phyloP scores from a whole-genome alignment of 108 stramenopile genomes.

The Schizochytrium sp. region DNA sequence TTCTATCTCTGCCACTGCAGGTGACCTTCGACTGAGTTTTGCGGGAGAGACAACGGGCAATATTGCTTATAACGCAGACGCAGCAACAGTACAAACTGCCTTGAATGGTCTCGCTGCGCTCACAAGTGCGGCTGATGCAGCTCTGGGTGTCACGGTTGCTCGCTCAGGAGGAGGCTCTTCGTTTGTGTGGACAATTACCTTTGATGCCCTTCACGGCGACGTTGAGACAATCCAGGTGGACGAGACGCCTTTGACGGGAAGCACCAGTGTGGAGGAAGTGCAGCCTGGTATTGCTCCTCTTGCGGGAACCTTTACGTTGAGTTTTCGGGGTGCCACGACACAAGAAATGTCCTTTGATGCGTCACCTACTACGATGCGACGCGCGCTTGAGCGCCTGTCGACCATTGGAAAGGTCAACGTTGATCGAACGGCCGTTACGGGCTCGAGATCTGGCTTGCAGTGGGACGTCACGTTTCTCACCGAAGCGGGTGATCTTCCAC shows the following conservation, averaged over 20 bases:
- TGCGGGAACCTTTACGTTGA: conserved; percentile 55
- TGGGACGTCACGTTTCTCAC: conserved; percentile 65
- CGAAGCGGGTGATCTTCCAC: conserved; percentile 62
- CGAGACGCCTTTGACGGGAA: neutral
- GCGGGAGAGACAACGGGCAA: conserved; percentile 24
- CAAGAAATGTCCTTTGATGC: conserved; percentile 44
- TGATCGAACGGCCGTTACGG: conserved; percentile 11
- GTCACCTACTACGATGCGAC: conserved; percentile 35
- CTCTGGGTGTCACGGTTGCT: neutral
- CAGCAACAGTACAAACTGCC: conserved; percentile 19
- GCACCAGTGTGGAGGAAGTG: neutral
- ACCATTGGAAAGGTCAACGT: conserved; percentile 60
- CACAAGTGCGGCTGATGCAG: neutral
- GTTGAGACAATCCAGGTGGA: conserved; percentile 25
- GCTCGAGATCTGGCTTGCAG: neutral
- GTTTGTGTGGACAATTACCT: conserved; percentile 13
- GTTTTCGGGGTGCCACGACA: conserved; percentile 51
- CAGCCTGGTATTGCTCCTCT: conserved; percentile 35
- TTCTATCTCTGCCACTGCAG: conserved; percentile 12
- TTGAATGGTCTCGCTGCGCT: conserved; percentile 25
- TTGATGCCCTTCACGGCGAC: conserved; percentile 8
- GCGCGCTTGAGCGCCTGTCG: conserved; percentile 52
- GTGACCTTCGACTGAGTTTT: conserved; percentile 30
- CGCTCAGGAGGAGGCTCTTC: neutral
- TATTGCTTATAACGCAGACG: conserved; percentile 34